Evolutionary conservation across 1,284 basidiomycete genomes (phyloP).

Genomic region (Marasmius fiardii): DNA sequence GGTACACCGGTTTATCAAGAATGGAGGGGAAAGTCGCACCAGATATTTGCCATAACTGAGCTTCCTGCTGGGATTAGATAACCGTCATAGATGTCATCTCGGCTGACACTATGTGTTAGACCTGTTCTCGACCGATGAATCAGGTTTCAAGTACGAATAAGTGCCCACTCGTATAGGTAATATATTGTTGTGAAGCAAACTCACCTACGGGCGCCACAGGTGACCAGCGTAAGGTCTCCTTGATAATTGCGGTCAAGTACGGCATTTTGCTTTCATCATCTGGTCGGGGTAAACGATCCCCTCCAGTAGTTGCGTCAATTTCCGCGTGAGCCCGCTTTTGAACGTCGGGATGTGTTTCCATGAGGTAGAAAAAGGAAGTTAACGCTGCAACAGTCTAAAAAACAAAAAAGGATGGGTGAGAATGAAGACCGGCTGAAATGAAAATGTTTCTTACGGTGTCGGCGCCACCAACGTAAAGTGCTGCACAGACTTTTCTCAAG

Average conservation of each 20-base stretch:
- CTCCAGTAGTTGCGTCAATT: conserved; percentile 30
- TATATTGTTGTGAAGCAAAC: neutral
- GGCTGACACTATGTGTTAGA: neutral
- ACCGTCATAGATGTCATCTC: conserved; percentile 8
- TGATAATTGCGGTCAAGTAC: conserved; percentile 28
- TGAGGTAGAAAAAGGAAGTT: conserved; percentile 10
- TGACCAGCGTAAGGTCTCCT: conserved; percentile 1
- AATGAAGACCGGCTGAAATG: too few relatives aligned
- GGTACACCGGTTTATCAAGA: neutral
- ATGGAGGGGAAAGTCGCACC: neutral
- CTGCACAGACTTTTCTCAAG: neutral
- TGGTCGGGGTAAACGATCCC: conserved; percentile 27
- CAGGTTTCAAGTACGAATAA: neutral
- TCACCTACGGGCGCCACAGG: conserved; percentile 2
- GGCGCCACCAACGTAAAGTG: neutral
- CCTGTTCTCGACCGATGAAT: neutral
- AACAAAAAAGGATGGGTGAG: too few relatives aligned
- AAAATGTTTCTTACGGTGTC: neutral
- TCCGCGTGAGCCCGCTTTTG: conserved; percentile 30
- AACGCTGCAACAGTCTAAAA: conserved; percentile 1
- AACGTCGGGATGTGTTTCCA: conserved; percentile 24
- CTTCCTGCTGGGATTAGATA: conserved; percentile 5
- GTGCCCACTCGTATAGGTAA: neutral
- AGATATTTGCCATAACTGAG: conserved; percentile 4
- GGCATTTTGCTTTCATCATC: conserved; percentile 27